phyloP scores from a whole-genome alignment of 371 early-diverging fungal species.

The Mortierella sp. region DNA sequence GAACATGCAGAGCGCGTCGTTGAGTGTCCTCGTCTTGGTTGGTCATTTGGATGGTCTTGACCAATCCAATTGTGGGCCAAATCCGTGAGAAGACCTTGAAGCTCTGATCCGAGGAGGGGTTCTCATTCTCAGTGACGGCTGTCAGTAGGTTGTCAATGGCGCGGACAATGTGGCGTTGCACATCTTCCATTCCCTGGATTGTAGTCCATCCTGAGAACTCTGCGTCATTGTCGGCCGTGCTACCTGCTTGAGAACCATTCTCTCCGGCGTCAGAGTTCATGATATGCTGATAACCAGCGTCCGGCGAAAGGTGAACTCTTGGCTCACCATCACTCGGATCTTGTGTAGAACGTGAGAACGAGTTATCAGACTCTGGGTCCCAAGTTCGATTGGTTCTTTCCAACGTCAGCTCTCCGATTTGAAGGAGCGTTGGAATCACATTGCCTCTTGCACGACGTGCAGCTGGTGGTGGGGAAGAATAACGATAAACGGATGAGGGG shows the following conservation, averaged over 20 bases:
- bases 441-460: constrained; percentile 54
- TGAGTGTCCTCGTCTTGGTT: constrained; percentile 54
- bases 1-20: constrained; percentile 50
- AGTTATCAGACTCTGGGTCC: neutral
- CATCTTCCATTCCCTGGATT: constrained; percentile 46
- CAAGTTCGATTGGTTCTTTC: constrained; percentile 5
- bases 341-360: constrained; percentile 2
- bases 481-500: constrained; percentile 36
- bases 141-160: constrained; percentile 55
- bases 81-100: constrained; percentile 51
- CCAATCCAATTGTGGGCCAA: constrained; percentile 49
- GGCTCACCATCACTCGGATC: constrained; percentile 37
- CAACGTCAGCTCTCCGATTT: constrained; percentile 52
- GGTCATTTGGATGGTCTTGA: constrained; percentile 51
- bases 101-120: constrained; percentile 29
- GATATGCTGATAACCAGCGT: too few relatives aligned
- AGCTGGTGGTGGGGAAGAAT: constrained; percentile 42
- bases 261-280: neutral
- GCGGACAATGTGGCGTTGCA: constrained; percentile 54
- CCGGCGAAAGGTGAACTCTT: too few relatives aligned
- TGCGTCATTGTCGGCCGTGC: neutral
- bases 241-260: too few relatives aligned
- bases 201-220: constrained; percentile 32
- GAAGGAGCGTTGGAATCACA: constrained; percentile 60
- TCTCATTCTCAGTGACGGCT: constrained; percentile 18